A percentile compares a stretch with the other conserved stretches of the same genome.
These are phyloP conservation scores for Morella rubra DNA, from an alignment of 306 rosid genomes.

Conservation along the genomic window DNA sequence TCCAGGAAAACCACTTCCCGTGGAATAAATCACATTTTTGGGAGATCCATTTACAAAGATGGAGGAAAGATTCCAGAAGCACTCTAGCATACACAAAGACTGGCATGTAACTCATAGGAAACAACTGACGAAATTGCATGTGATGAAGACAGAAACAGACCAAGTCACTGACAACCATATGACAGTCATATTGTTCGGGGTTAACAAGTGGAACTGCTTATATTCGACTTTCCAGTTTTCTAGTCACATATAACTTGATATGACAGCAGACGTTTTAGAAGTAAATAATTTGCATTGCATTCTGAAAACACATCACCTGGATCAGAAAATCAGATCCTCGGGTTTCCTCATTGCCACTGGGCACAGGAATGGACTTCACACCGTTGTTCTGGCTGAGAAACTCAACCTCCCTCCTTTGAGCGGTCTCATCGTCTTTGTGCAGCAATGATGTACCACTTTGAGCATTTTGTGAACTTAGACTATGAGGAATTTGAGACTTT, in stretches of 20 bases:
- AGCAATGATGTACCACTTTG: conserved; percentile 36
- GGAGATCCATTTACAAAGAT: background rate
- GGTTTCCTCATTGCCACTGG: conserved; percentile 51
- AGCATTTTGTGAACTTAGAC: conserved; percentile 41
- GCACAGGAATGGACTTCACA: conserved; percentile 34
- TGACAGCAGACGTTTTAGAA: conserved; percentile 16
- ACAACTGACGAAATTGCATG: background rate
- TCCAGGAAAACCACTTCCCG: background rate
- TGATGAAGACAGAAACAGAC: background rate
- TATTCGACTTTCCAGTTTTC: background rate
- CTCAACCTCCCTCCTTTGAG: conserved; percentile 35
- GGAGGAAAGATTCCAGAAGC: background rate
- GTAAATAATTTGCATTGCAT: background rate
- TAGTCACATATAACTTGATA: background rate
- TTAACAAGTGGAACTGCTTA: background rate
- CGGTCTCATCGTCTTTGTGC: conserved; percentile 33
- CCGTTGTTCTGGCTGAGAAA: conserved; percentile 30
- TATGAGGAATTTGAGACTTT: conserved; percentile 33
- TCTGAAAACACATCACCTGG: conserved; percentile 57
- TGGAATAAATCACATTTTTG: background rate
- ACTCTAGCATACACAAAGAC: background rate
- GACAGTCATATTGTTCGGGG: background rate
- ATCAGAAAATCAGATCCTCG: conserved; percentile 74
- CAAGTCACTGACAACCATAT: background rate
- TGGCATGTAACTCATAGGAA: background rate